Conservation (phyloP, 306 rosid genomes). For the Hippophae rhamnoides region DNA sequence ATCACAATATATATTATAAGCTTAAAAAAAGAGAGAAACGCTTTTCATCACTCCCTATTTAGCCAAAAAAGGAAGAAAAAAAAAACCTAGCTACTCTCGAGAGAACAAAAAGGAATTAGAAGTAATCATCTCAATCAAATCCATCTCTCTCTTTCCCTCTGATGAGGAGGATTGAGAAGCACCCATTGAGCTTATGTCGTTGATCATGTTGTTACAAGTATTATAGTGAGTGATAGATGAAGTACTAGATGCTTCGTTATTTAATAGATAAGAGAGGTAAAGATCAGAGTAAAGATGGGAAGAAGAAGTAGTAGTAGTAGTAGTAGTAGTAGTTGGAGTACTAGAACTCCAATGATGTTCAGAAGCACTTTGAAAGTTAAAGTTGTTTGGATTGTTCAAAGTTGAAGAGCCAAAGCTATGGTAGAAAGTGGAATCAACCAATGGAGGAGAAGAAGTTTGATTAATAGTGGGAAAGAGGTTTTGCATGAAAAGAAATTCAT, state of each 20-base stretch:
- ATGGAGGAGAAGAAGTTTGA: neutral
- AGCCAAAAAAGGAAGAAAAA: too few relatives aligned
- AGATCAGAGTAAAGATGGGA: conserved; percentile 35
- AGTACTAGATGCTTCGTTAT: conserved; percentile 30
- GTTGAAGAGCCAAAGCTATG: too few relatives aligned
- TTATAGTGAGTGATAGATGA: conserved; percentile 9
- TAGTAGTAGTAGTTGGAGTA: neutral
- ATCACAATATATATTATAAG: too few relatives aligned
- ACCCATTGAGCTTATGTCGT: conserved; percentile 6
- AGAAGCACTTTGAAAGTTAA: too few relatives aligned
- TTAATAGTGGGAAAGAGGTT: conserved; percentile 22
- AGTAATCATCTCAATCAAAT: conserved; percentile 55
- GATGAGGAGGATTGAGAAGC: neutral
- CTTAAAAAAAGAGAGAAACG: too few relatives aligned
- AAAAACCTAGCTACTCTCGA: too few relatives aligned
- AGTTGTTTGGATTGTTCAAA: too few relatives aligned
- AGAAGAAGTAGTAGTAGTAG: neutral
- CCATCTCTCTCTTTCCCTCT: conserved; percentile 42
- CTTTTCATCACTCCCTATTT: too few relatives aligned
- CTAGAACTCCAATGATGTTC: neutral
- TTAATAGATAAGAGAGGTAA: conserved; percentile 43
- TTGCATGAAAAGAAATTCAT: conserved; percentile 64
- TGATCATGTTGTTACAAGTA: neutral
- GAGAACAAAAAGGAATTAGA: neutral
- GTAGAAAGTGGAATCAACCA: neutral